Evolutionary conservation across 108 stramenopile genomes (phyloP), one percentile per base, ranked within the genome.

Genomic region (Nitzschia sp.): DNA sequence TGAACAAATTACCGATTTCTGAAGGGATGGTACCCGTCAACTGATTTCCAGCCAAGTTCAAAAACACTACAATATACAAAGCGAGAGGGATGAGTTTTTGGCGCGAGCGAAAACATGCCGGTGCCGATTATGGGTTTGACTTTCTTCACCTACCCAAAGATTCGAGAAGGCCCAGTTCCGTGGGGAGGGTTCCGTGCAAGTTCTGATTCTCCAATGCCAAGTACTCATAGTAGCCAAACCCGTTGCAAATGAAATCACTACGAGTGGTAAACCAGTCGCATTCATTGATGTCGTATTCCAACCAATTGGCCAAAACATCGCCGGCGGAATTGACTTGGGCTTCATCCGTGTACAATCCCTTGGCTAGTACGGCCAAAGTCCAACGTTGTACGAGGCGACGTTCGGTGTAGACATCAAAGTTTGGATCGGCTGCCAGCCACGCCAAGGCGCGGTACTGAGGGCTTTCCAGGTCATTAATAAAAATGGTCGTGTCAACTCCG

Each of bases 21-120:
- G 68, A 27, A 19, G 89, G 89, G 36, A 91, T 66, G 2, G 70
- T 59, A 0, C 89, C 89, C 9, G 45, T 56, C 38, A 91, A 74
- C 22, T 63, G 21, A 44, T 89, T 89, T 25, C 68, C 68, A n/a
- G 27, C 53, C 45, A 30, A 72, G 27, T 13, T 72, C 62, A 13
- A 72, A 38, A n/a, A n/a, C n/a, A n/a, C n/a, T n/a, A n/a, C n/a
- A n/a, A n/a, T n/a, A n/a, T n/a, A n/a, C n/a, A n/a, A n/a, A n/a
- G n/a, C n/a, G n/a, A n/a, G n/a, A n/a, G n/a, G n/a, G n/a, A n/a
- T n/a, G n/a, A n/a, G n/a, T n/a, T n/a, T n/a, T n/a, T n/a, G n/a
- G n/a, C n/a, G n/a, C n/a, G n/a, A n/a, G n/a, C n/a, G n/a, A n/a
- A n/a, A n/a, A n/a, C n/a, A n/a, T n/a, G n/a, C n/a, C n/a, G n/a